Evolutionary conservation across 2,329 filamentous ascomycete species (phyloP).

Genomic region (Ophiostoma fasciatum): DNA sequence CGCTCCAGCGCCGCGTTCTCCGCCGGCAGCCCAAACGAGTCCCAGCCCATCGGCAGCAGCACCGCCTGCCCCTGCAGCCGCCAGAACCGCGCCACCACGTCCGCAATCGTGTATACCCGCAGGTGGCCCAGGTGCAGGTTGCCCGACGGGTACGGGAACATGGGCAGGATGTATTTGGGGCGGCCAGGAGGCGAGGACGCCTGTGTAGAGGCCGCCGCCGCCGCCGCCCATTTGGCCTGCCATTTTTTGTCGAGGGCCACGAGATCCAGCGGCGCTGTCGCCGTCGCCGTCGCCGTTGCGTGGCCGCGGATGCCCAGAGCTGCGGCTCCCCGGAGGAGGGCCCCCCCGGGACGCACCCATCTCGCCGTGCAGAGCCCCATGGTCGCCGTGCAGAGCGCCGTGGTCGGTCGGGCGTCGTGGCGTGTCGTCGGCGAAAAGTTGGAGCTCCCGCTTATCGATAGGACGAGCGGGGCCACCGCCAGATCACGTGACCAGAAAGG

Average conservation of each 20-base stretch:
- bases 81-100: constrained; percentile 66
- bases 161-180: constrained; percentile 61
- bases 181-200: constrained; percentile 7
- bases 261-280: constrained; percentile 26
- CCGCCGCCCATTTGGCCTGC: constrained; percentile 29
- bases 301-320: too few relatives aligned
- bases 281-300: constrained; percentile 20
- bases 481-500: too few relatives aligned
- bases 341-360: too few relatives aligned
- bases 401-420: too few relatives aligned
- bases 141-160: constrained; percentile 90
- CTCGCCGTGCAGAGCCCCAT: too few relatives aligned
- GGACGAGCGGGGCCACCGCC: too few relatives aligned
- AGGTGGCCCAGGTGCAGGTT: constrained; percentile 76
- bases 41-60: constrained; percentile 86
- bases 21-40: constrained; percentile 79
- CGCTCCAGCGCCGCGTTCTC: constrained; percentile 88
- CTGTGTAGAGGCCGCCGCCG: constrained; percentile 2
- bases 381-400: too few relatives aligned
- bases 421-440: too few relatives aligned
- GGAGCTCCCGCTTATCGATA: too few relatives aligned
- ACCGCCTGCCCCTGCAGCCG: constrained; percentile 61
- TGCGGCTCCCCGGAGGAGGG: too few relatives aligned
- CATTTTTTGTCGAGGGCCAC: constrained; percentile 35
- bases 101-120: constrained; percentile 80